phyloP scores from a whole-genome alignment of 2,329 filamentous ascomycete genomes.

The Pyrenophora seminiperda region DNA sequence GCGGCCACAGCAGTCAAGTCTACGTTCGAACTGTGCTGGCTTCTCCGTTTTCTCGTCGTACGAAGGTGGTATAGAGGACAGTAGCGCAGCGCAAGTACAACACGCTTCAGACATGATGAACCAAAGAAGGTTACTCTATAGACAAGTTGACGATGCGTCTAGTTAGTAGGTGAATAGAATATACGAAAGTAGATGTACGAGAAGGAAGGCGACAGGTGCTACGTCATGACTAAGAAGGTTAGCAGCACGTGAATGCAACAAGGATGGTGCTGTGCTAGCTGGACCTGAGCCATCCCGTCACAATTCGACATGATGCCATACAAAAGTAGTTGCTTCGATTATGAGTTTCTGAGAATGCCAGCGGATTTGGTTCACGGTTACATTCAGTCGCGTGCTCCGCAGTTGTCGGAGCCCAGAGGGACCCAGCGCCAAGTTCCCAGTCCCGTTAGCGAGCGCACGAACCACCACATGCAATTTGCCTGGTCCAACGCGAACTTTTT shows the following conservation, averaged over 20 bases:
- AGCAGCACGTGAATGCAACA: slow-evolving; percentile 30
- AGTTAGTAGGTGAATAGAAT: slow-evolving; percentile 3
- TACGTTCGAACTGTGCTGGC: slow-evolving; percentile 63
- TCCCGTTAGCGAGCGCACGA: slow-evolving; percentile 27
- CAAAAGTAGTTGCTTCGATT: too few relatives aligned
- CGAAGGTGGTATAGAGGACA: slow-evolving; percentile 60
- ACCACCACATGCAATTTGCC: slow-evolving; percentile 27
- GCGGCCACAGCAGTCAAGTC: slow-evolving; percentile 70
- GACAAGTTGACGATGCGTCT: background rate
- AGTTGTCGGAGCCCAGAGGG: slow-evolving; percentile 10
- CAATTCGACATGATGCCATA: background rate
- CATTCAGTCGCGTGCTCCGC: background rate
- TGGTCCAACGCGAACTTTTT: slow-evolving; percentile 34
- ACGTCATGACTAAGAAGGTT: slow-evolving; percentile 44
- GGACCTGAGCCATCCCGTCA: background rate
- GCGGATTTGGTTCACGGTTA: too few relatives aligned
- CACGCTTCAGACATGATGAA: slow-evolving; percentile 57
- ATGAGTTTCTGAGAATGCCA: too few relatives aligned
- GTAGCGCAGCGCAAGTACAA: slow-evolving; percentile 71
- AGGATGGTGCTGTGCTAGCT: background rate
- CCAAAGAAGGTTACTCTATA: background rate
- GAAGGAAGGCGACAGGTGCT: slow-evolving; percentile 27
- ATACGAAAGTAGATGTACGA: too few relatives aligned
- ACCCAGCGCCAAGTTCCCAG: slow-evolving; percentile 18
- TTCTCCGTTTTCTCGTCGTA: slow-evolving; percentile 65